Base-by-base conservation (phyloP, 2,329 filamentous ascomycete species). In the Ophiosphaerella narmari region DNA sequence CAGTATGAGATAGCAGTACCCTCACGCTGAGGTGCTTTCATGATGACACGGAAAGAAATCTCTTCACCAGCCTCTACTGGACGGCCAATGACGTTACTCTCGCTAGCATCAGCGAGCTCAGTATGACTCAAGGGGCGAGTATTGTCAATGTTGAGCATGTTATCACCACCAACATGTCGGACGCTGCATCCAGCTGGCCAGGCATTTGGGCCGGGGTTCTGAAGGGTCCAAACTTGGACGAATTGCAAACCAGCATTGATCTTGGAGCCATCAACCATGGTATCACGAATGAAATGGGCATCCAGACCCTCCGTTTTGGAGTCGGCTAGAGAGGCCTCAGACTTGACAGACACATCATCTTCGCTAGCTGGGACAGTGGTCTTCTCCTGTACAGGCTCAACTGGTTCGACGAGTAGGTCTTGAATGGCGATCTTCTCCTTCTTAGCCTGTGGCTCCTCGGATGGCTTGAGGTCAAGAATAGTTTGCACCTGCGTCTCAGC, bases 1-100 rank as follows among this genome's bases (percentile, higher is more conserved):
- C 94, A 99, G 82, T 97, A 97, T 1, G 94, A 97, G 67, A 96
- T 94, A 52, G 87, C 82, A 73, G 88, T 89, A 47, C 93, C 92
- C 46, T 85, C 76, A 41, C 89, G 88, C 44, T 79, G 75, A 13
- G 93, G 91, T 14, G 91, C 90, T 73, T 91, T 90, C 73, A 99
- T 85, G 36, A 87, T 78, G 32, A 97, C 89, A 33, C 88, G 90
- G 78, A 99, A 99, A 18, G 87, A 79, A 52, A 86, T 84, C 63
- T 88, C 84, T 69, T 93, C 83, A 26, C 90, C 91, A 33, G 89
- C 86, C 44, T 83, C 80, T 34, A 97, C 80, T 16, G 86, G 75
- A 23, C 81, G 79, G 54, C 85, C 83, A 71, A 90, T 86, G 48
- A 89, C 82, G 44, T 91, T 94, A 69, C 90, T 96, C 78, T 94